Conservation (phyloP, 1,284 basidiomycete genomes). For the Leccinum cinnamomeum region DNA sequence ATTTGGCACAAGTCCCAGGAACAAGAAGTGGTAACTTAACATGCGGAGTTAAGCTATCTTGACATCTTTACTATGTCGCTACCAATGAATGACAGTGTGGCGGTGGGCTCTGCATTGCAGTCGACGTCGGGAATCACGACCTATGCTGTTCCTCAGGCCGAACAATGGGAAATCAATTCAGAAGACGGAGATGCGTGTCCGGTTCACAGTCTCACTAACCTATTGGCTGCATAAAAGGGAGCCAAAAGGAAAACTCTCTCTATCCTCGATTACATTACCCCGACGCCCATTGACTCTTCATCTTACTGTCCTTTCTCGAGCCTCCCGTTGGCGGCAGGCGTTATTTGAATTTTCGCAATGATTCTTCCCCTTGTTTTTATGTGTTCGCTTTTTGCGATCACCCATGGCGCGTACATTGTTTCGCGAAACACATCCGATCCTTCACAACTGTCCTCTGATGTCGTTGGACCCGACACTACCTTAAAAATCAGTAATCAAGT, state of each 20-base stretch:
- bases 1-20: not conserved
- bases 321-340: not conserved
- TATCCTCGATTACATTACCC: not conserved
- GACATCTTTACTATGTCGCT: not conserved
- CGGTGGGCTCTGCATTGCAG: not conserved
- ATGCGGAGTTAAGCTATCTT: not conserved
- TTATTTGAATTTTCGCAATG: not conserved
- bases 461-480: slow-evolving; percentile 33
- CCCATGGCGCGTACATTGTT: not conserved
- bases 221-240: not conserved
- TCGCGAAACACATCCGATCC: not conserved
- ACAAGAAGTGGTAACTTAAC: not conserved
- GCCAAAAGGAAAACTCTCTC: not conserved
- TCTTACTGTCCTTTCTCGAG: not conserved
- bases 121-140: not conserved
- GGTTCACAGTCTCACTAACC: not conserved
- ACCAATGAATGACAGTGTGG: not conserved
- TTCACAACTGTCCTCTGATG: not conserved
- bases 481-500: slow-evolving; percentile 37
- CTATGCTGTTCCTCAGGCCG: not conserved
- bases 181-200: not conserved
- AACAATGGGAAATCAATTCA: not conserved
- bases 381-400: not conserved
- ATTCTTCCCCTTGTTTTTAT: not conserved
- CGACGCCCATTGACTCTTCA: not conserved